A percentile compares a stretch with the other conserved stretches of the same genome.
These are phyloP conservation scores for Tuber melanosporum DNA, from an alignment of 495 filamentous ascomycete genomes.

Conservation along the genomic window DNA sequence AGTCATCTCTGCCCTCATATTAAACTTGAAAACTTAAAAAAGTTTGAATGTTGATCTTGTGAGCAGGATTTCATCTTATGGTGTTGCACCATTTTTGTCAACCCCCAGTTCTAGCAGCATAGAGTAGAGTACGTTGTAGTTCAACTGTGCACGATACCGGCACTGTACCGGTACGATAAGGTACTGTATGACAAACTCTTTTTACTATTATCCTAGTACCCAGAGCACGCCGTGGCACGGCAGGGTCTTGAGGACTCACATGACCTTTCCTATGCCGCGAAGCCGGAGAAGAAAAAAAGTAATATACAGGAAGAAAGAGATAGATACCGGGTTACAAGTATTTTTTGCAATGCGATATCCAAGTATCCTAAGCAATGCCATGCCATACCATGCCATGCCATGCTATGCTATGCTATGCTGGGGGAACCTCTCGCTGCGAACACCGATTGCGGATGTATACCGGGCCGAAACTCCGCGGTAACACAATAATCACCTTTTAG, in stretches of 20 bases:
- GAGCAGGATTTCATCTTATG: too few relatives aligned
- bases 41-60: too few relatives aligned
- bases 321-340: background rate
- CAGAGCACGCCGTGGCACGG: background rate
- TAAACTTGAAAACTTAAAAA: too few relatives aligned
- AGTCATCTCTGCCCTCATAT: too few relatives aligned
- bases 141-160: background rate
- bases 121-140: background rate
- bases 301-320: background rate
- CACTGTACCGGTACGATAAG: background rate
- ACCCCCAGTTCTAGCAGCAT: background rate
- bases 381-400: background rate
- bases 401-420: background rate
- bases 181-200: background rate
- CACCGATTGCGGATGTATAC: background rate
- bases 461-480: background rate
- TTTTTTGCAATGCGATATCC: background rate
- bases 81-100: too few relatives aligned
- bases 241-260: background rate
- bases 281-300: background rate
- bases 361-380: background rate
- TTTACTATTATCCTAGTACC: background rate
- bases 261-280: background rate
- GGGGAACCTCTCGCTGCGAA: background rate
- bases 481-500: background rate